Conservation (phyloP, 2,329 filamentous ascomycete genomes). For the Lachnellula occidentalis region DNA sequence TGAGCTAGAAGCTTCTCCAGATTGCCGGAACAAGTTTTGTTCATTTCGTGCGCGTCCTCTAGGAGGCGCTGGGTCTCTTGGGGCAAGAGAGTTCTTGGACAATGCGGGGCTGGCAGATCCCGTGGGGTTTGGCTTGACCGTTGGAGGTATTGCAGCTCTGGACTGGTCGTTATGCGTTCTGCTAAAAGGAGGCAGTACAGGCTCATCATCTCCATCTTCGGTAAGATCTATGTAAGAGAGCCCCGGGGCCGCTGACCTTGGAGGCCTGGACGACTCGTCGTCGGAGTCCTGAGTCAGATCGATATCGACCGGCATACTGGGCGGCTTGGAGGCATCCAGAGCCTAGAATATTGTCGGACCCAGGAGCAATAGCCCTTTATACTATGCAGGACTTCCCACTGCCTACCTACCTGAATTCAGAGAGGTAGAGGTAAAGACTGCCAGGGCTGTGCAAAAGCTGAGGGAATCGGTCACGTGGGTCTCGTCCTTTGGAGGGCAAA, state of each 20-base stretch:
- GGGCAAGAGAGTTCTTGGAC: too few species aligned
- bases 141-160: not conserved
- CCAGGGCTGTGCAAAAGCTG: too few species aligned
- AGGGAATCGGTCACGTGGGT: too few species aligned
- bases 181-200: too few species aligned
- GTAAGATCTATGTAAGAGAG: not conserved
- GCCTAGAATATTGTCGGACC: not conserved
- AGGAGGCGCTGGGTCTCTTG: not conserved
- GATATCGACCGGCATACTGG: not conserved
- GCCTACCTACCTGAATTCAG: too few species aligned
- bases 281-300: not conserved
- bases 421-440: too few species aligned
- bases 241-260: too few species aligned
- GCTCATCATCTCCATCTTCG: not conserved
- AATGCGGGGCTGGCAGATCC: not conserved
- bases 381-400: too few species aligned
- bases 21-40: not conserved
- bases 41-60: not conserved
- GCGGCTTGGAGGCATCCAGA: not conserved
- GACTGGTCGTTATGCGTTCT: too few species aligned
- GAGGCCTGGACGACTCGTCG: too few species aligned
- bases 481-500: too few species aligned
- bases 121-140: not conserved
- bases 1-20: not conserved
- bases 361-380: too few species aligned